Evolutionary conservation across 352 stramenopile genomes (phyloP).

Genomic region (Globisporangium polare): DNA sequence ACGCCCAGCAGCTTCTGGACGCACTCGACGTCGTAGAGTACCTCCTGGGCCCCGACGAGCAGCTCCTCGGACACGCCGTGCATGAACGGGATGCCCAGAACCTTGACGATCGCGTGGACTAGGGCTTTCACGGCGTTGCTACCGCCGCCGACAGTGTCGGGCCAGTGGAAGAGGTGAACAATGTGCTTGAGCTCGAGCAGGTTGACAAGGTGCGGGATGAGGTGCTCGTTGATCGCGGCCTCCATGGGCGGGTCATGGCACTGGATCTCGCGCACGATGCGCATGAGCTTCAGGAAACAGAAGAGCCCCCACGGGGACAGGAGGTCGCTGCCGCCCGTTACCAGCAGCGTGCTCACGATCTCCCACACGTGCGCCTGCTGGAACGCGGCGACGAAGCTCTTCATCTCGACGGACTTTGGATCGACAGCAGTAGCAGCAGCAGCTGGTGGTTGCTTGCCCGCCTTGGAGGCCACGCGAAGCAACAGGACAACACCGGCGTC

Average conservation of each 20-base stretch:
- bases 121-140: conserved; percentile 78
- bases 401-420: conserved; percentile 20
- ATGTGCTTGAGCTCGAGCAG: conserved; percentile 60
- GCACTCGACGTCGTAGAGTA: conserved; percentile 66
- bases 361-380: conserved; percentile 42
- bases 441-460: conserved; percentile 21
- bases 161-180: conserved; percentile 63
- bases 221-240: conserved; percentile 43
- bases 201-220: conserved; percentile 57
- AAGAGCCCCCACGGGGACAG: conserved; percentile 83
- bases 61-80: conserved; percentile 61
- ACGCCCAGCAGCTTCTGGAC: conserved; percentile 63
- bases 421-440: background rate
- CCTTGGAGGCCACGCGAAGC: conserved; percentile 57
- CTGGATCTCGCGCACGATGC: conserved; percentile 67
- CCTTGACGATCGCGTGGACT: conserved; percentile 81
- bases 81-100: conserved; percentile 78
- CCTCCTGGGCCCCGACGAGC: conserved; percentile 60
- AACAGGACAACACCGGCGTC: conserved; percentile 64
- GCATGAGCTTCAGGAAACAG: conserved; percentile 79
- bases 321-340: conserved; percentile 46
- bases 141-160: conserved; percentile 72
- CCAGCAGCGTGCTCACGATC: conserved; percentile 43
- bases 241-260: conserved; percentile 39
- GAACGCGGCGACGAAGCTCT: conserved; percentile 44